Base-by-base conservation (phyloP, 108 stramenopile genomes). In the Aurantiochytrium sp. region DNA sequence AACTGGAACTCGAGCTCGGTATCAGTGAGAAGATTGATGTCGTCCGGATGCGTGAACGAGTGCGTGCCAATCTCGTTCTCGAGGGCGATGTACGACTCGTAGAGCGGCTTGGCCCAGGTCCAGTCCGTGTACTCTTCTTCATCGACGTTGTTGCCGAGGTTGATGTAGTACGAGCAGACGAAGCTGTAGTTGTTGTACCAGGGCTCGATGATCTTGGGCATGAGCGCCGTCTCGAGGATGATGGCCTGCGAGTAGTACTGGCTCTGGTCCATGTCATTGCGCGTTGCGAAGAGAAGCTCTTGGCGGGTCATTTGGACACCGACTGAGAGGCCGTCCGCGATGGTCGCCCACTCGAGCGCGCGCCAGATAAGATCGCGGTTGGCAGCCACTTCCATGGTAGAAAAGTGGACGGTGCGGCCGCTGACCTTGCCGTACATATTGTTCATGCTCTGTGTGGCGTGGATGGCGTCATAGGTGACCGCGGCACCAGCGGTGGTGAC, bases 181-280 rank as follows among this genome's bases (percentile, higher is more conserved):
- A 81, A 81, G 73, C 45, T 81, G 73, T 81, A 81, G 73, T 81
- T 48, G 73, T n/a, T n/a, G 24, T 81, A 81, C 73, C 73, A 81
- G n/a, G 73, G 73, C 42, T 41, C 30, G 39, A 81, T 81, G 1
- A 48, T 48, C 6, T n/a, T 6, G 30, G n/a, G n/a, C 1, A 81
- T 6, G 32, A 81, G 42, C 21, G 42, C 73, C 6, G 73, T 22
- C 73, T 81, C 73, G 27, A 81, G 39, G n/a, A 81, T 3, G 39
- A 48, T 81, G 12, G 73, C 73, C 30, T 81, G 42, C n/a, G 21
- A 1, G 27, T 81, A n/a, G 30, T 48, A 81, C 3, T 41, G 45
- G 30, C 42, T 48, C 73, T 81, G 73, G 45, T 81, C 73, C 42
- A 81, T 48, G 30, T 81, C 73, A 27, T 24, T 48, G 39, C 73